Evolutionary conservation across 2,329 filamentous ascomycete species (phyloP).

Genomic region (Aspergillus sp.): DNA sequence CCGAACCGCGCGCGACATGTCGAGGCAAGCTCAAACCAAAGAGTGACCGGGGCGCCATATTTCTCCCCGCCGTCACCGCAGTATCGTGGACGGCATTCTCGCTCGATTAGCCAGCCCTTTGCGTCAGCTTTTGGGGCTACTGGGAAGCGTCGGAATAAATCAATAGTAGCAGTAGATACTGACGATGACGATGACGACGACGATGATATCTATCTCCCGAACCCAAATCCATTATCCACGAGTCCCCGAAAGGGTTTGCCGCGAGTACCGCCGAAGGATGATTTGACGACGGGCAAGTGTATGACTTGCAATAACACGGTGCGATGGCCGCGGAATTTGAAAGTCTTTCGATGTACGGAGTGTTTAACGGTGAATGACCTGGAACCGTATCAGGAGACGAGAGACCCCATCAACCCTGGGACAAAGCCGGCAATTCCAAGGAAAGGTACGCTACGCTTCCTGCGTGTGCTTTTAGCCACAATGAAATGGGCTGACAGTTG

Average conservation of each 20-base stretch:
- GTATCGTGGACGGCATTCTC: constrained; percentile 48
- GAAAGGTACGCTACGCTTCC: constrained; percentile 23
- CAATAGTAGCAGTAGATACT: constrained; percentile 45
- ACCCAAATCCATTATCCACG: constrained; percentile 34
- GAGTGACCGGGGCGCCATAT: constrained; percentile 21
- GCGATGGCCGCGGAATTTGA: constrained; percentile 72
- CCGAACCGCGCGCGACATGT: constrained; percentile 26
- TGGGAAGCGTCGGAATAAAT: constrained; percentile 53
- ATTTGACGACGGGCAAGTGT: constrained; percentile 70
- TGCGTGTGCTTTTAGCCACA: not conserved
- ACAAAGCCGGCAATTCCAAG: constrained; percentile 17
- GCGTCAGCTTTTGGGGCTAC: constrained; percentile 66
- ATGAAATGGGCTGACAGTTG: not conserved
- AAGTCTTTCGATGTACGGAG: constrained; percentile 77
- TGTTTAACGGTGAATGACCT: constrained; percentile 86
- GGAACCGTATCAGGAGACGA: constrained; percentile 42
- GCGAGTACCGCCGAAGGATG: constrained; percentile 49
- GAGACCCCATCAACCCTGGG: constrained; percentile 17
- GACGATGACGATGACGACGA: constrained; percentile 40
- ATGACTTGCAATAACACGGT: constrained; percentile 83
- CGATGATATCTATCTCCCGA: constrained; percentile 31
- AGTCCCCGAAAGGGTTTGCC: constrained; percentile 40
- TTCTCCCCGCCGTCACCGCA: constrained; percentile 20
- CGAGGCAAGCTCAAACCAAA: constrained; percentile 18
- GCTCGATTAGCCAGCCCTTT: constrained; percentile 79